phyloP scores from a whole-genome alignment of 495 filamentous ascomycete species.

The Aspergillus kassunensis region DNA sequence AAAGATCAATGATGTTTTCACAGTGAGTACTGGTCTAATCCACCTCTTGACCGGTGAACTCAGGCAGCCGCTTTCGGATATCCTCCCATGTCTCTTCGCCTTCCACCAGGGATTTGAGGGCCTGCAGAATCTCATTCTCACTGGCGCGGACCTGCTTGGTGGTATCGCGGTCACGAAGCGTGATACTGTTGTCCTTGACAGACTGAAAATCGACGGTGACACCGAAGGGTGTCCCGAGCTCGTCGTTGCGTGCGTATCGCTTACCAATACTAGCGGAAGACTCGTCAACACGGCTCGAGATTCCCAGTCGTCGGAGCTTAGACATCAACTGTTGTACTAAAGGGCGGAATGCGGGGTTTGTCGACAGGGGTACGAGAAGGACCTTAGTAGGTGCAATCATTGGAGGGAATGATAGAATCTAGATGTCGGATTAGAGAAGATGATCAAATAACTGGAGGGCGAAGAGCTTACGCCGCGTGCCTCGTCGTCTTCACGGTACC shows the following conservation, averaged over 20 bases:
- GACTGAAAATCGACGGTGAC: conserved; percentile 70
- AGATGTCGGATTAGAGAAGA: conserved; percentile 12
- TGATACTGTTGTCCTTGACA: conserved; percentile 62
- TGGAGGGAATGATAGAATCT: conserved; percentile 67
- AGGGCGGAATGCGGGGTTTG: conserved; percentile 54
- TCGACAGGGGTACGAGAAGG: conserved; percentile 62
- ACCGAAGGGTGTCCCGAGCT: conserved; percentile 63
- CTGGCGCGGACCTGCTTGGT: conserved; percentile 64
- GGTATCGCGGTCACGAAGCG: conserved; percentile 63
- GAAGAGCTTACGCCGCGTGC: conserved; percentile 56
- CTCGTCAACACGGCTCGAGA: conserved; percentile 63
- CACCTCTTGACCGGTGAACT: conserved; percentile 65
- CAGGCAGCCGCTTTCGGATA: conserved; percentile 55
- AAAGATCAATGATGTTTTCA: conserved; percentile 3
- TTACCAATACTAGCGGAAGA: conserved; percentile 67
- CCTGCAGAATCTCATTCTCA: conserved; percentile 62
- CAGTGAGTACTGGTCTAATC: conserved; percentile 35
- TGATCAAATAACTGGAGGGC: no score
- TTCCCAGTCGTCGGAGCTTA: conserved; percentile 53
- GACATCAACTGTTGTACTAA: conserved; percentile 47
- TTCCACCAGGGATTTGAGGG: conserved; percentile 56
- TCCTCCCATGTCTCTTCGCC: conserved; percentile 64
- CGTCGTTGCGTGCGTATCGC: conserved; percentile 62
- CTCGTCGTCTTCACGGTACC: conserved; percentile 61
- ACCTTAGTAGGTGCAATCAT: conserved; percentile 66